Base-by-base conservation (phyloP, 192 early-diverging fungal species). In the Podila epicladia region DNA sequence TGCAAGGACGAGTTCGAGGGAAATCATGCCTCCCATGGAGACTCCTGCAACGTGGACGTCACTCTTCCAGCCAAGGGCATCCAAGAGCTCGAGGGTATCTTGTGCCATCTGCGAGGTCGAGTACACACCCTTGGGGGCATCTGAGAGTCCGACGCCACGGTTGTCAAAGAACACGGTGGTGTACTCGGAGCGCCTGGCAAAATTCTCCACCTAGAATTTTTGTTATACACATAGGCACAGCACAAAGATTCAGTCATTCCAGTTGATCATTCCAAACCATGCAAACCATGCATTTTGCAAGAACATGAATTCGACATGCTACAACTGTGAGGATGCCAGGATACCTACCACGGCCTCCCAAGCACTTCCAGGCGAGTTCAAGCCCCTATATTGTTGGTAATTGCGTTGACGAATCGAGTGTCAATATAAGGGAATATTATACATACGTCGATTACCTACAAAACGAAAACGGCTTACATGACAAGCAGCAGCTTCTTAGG, bases 1-100 rank as follows among this genome's bases (percentile, higher is more conserved):
- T 32, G 89, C 75, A 31, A 86, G 38, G 15, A 84, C 87, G 64
- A 96, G 71, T 67, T 96, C 93, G 67, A 93, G 89, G 0, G 93
- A 83, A 61, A 97, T 92, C 96, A 96, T 97, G 28, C 93, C 93
- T 24, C 95, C 94, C 89, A 97, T 86, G 0, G 94, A 95, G 6
- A 96, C 85, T 8, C 96, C 96, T 48, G 92, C 91, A n/a, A 96
- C 24, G 73, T 95, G 92, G 24, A 96, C 84, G 41, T 90, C 70
- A 9, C 79, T 60, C 2, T 60, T 87, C 96, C 96, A 97, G 0
- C 87, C 93, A 17, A 96, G 70, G n/a, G 88, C 87, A 60, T 89
- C 89, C 64, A 96, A 78, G 22, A 97, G 80, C 12, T 88, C 86
- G 15, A 84, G 71, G 0, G 92, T 88, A 66, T 97, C 96, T 28